These are phyloP conservation scores for Neobulgaria alba DNA, from an alignment of 2,329 filamentous ascomycete genomes.

Conservation along the genomic window DNA sequence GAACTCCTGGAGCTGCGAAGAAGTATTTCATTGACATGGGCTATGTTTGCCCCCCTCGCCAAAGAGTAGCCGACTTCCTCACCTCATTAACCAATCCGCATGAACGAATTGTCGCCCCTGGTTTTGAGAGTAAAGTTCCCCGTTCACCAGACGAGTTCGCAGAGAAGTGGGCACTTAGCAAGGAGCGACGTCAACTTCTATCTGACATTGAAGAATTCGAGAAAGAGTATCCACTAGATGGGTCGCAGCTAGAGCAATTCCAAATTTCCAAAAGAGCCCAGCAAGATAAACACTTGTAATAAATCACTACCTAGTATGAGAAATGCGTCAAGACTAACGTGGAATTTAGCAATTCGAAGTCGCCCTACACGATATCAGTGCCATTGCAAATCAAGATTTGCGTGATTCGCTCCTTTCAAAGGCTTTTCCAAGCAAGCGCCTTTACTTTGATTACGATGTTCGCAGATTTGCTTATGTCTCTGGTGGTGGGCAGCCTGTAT, in stretches of 20 bases:
- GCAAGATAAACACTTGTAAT: neutral
- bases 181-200: slow-evolving; percentile 34
- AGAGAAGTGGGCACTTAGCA: slow-evolving; percentile 36
- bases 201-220: slow-evolving; percentile 34
- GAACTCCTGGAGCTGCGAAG: neutral
- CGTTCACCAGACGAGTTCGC: neutral
- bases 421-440: neutral
- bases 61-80: neutral
- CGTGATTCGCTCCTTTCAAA: neutral
- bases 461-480: neutral
- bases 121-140: neutral
- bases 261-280: neutral
- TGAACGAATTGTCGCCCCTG: neutral
- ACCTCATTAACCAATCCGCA: neutral
- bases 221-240: neutral
- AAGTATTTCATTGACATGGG: neutral
- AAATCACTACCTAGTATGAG: neutral
- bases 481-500: neutral
- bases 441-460: neutral
- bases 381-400: neutral
- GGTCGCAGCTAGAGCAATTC: neutral
- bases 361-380: neutral
- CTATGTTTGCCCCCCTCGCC: neutral
- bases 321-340: neutral
- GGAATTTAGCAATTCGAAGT: neutral